phyloP scores from a whole-genome alignment of 148 eudicot species.

The Simmondsia chinensis region DNA sequence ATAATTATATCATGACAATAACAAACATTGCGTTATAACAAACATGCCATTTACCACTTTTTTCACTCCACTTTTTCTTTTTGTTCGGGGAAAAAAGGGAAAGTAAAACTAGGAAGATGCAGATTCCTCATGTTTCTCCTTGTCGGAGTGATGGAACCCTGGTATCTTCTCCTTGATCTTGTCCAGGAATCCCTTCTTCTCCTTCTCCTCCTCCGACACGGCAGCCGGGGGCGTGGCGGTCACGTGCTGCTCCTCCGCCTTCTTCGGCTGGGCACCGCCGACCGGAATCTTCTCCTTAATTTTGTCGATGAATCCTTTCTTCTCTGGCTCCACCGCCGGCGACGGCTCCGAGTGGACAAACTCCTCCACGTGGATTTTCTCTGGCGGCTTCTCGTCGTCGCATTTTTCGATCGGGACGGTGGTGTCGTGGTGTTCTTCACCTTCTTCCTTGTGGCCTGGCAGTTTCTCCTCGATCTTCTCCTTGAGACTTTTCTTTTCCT shows the following conservation, averaged over 20 bases:
- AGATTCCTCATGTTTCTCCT: constrained; percentile 18
- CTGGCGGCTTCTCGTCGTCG: no score
- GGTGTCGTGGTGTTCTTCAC: constrained; percentile 17
- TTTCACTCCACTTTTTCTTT: background rate
- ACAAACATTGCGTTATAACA: no score
- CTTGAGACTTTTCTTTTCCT: constrained; percentile 17
- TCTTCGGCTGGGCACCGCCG: constrained; percentile 37
- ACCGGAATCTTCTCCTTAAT: constrained; percentile 50
- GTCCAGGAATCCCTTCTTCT: constrained; percentile 54
- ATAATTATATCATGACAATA: no score
- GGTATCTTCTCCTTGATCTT: constrained; percentile 65
- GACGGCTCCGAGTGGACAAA: constrained; percentile 13
- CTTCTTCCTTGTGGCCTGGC: constrained; percentile 13
- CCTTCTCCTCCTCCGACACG: constrained; percentile 20
- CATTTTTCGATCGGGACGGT: constrained; percentile 14
- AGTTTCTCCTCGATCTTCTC: constrained; percentile 22
- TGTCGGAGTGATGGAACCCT: constrained; percentile 31
- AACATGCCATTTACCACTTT: background rate
- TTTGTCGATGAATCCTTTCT: constrained; percentile 41
- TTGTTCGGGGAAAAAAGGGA: background rate
- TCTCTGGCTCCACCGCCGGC: constrained; percentile 12
- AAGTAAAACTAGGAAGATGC: background rate
- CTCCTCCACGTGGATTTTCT: constrained; percentile 20
- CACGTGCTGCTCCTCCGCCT: constrained; percentile 12
- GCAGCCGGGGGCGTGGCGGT: constrained; percentile 1